A percentile compares a stretch with the other conserved stretches of the same genome.
phyloP scores from a whole-genome alignment of 140 eudicot genomes.

The Senecio squalidus region DNA sequence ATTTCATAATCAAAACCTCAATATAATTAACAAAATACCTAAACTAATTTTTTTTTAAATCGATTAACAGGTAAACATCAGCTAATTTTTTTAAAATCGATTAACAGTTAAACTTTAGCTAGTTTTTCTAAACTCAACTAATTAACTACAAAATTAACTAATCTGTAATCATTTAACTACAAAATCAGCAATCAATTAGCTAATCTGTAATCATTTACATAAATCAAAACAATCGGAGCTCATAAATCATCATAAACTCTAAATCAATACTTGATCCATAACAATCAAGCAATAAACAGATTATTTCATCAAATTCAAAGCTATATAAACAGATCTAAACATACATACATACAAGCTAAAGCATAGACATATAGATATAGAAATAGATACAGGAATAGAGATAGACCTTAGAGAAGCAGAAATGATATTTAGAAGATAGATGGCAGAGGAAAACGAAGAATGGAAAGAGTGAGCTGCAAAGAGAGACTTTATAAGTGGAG shows the following conservation, averaged over 20 bases:
- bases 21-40: background rate
- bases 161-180: too few relatives aligned
- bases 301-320: background rate
- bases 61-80: too few relatives aligned
- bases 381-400: background rate
- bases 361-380: background rate
- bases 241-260: background rate
- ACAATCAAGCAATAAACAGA: background rate
- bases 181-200: background rate
- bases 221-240: background rate
- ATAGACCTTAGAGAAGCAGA: conserved; percentile 12
- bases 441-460: conserved; percentile 24
- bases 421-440: background rate
- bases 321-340: background rate
- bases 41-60: too few relatives aligned
- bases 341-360: background rate
- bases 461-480: conserved; percentile 20
- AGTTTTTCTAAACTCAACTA: too few relatives aligned
- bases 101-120: too few relatives aligned
- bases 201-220: background rate
- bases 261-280: too few relatives aligned
- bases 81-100: too few relatives aligned
- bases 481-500: conserved; percentile 26
- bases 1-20: too few relatives aligned
- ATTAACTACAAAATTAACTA: too few relatives aligned